Conservation (phyloP, 2,329 filamentous ascomycete genomes). For the Cyclaneusma minus region DNA sequence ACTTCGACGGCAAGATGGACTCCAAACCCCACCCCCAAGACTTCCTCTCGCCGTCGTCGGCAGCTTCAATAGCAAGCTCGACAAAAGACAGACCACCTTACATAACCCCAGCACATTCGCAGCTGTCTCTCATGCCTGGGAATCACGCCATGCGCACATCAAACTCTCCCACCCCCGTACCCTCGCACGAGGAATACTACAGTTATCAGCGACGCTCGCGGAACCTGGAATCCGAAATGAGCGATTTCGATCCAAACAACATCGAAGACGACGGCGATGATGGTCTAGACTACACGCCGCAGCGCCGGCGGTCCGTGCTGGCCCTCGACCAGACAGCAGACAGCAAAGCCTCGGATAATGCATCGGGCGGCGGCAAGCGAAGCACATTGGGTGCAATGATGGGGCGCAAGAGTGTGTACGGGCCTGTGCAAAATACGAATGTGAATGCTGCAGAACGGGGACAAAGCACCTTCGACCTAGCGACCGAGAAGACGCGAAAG, state of each 20-base stretch:
- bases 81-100: constrained; percentile 8
- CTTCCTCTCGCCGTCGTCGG: background rate
- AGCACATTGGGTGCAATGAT: constrained; percentile 14
- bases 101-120: constrained; percentile 13
- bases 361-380: constrained; percentile 24
- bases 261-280: constrained; percentile 85
- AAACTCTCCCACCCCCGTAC: too few relatives aligned
- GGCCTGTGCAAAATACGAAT: constrained; percentile 16
- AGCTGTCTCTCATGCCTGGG: too few relatives aligned
- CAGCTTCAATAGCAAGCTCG: constrained; percentile 1
- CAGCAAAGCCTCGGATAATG: constrained; percentile 16
- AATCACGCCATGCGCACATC: too few relatives aligned
- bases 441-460: constrained; percentile 14
- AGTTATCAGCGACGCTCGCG: constrained; percentile 15
- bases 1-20: constrained; percentile 11
- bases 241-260: constrained; percentile 45
- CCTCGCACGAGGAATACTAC: too few relatives aligned
- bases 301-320: constrained; percentile 21
- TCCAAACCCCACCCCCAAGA: constrained; percentile 19
- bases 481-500: constrained; percentile 50
- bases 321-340: constrained; percentile 2
- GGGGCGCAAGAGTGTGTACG: constrained; percentile 13
- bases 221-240: constrained; percentile 14
- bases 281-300: constrained; percentile 43
- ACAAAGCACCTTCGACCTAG: constrained; percentile 20